Conservation (phyloP, 106 monocot species). For the Vanilla planifolia region DNA sequence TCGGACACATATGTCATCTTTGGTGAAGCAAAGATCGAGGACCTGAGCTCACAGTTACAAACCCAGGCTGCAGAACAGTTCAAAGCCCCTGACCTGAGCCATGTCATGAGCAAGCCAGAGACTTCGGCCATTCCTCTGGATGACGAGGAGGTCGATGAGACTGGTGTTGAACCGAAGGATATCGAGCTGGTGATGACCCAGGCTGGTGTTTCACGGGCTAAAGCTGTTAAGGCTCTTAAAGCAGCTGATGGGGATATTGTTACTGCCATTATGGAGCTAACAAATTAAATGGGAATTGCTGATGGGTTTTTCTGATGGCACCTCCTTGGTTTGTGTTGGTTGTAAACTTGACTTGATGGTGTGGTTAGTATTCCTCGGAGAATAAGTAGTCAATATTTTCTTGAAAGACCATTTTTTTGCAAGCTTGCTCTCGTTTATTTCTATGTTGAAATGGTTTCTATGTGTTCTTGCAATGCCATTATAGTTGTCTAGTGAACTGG, state of each 20-base stretch:
- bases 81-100: slow-evolving; percentile 23
- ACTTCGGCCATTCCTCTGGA: slow-evolving; percentile 18
- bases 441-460: too few relatives aligned
- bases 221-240: slow-evolving; percentile 24
- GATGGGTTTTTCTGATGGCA: too few relatives aligned
- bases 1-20: slow-evolving; percentile 20
- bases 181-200: slow-evolving; percentile 29
- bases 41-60: slow-evolving; percentile 26
- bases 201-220: slow-evolving; percentile 18
- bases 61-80: slow-evolving; percentile 24
- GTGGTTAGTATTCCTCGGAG: too few relatives aligned
- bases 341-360: too few relatives aligned
- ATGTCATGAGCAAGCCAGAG: slow-evolving; percentile 20
- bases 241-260: slow-evolving; percentile 27
- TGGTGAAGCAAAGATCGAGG: slow-evolving; percentile 26
- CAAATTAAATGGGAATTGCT: not conserved
- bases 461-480: too few relatives aligned
- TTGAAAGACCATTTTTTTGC: too few relatives aligned
- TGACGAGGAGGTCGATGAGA: slow-evolving; percentile 25
- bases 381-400: too few relatives aligned
- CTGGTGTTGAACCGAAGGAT: slow-evolving; percentile 22
- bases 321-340: too few relatives aligned
- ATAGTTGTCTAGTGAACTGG: too few relatives aligned
- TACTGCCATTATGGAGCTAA: slow-evolving; percentile 28
- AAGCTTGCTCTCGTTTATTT: too few relatives aligned